Conservation (phyloP, 805 yeast species). For the Metschnikowia noctiluminum region DNA sequence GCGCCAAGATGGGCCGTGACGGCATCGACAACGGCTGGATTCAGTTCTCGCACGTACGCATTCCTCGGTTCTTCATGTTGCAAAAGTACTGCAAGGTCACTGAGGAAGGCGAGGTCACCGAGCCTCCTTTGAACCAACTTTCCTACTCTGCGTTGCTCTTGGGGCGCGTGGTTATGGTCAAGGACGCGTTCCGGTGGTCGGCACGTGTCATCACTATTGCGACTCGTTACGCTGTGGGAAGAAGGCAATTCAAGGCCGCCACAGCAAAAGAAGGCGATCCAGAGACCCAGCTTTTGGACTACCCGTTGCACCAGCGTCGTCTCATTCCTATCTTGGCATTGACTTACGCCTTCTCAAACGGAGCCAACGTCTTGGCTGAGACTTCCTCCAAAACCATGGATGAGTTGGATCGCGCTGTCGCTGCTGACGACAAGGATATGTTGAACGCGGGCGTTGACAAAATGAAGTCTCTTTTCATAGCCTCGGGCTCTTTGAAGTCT, state of each 20-base stretch:
- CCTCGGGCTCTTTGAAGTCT: constrained; percentile 85
- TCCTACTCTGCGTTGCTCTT: constrained; percentile 83
- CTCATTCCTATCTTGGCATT: constrained; percentile 81
- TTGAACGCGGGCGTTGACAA: constrained; percentile 50
- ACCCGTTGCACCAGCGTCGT: constrained; percentile 86
- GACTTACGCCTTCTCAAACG: constrained; percentile 72
- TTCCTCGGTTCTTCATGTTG: constrained; percentile 82
- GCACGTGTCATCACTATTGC: constrained; percentile 83
- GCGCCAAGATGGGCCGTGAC: constrained; percentile 93
- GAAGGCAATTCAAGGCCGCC: constrained; percentile 73
- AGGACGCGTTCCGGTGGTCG: constrained; percentile 77
- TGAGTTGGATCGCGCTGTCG: constrained; percentile 53
- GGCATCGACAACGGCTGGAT: constrained; percentile 98
- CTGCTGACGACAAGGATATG: constrained; percentile 44
- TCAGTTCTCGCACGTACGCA: constrained; percentile 77
- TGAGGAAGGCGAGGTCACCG: constrained; percentile 63
- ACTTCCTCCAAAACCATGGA: constrained; percentile 49
- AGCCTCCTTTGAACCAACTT: constrained; percentile 84
- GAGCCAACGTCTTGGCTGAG: constrained; percentile 56
- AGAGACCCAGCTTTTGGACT: constrained; percentile 77
- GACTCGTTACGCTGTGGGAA: constrained; percentile 80
- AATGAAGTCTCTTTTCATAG: constrained; percentile 75
- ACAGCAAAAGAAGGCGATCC: constrained; percentile 31
- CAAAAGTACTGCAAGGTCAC: constrained; percentile 72
- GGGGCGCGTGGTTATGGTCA: constrained; percentile 89